Evolutionary conservation across 331 rosid genomes (phyloP).

Genomic region (Stylosanthes scabra): DNA sequence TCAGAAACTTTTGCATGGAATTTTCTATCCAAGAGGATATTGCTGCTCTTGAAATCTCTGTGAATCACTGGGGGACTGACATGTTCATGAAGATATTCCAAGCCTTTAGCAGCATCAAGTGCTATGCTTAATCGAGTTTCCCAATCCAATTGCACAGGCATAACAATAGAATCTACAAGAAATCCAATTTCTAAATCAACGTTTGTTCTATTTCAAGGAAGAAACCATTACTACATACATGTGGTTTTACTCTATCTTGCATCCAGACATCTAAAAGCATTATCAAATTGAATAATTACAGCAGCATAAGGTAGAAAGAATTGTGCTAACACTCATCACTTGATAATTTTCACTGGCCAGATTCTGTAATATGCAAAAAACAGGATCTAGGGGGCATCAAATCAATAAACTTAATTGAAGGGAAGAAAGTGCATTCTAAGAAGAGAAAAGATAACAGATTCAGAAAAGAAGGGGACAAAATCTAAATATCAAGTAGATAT

Average conservation of each 20-base stretch:
- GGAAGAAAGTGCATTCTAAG: too few species aligned
- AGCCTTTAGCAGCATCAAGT: slow-evolving; percentile 93
- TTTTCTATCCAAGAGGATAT: slow-evolving; percentile 80
- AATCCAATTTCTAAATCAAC: not conserved
- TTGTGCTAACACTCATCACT: not conserved
- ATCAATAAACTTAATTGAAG: too few species aligned
- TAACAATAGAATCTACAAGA: slow-evolving; percentile 60
- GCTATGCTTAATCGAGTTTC: slow-evolving; percentile 85
- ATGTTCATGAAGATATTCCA: slow-evolving; percentile 96
- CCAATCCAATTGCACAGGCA: slow-evolving; percentile 73
- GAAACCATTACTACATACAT: too few species aligned
- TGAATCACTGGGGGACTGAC: slow-evolving; percentile 92
- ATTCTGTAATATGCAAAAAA: not conserved
- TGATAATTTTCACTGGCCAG: slow-evolving; percentile 1
- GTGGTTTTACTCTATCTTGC: too few species aligned
- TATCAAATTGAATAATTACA: not conserved
- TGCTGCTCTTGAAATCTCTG: slow-evolving; percentile 97
- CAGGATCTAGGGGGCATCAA: too few species aligned
- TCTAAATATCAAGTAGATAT: too few species aligned
- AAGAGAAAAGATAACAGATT: too few species aligned
- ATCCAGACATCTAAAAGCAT: not conserved
- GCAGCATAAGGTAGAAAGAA: not conserved
- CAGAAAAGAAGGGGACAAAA: too few species aligned
- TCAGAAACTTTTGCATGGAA: slow-evolving; percentile 95
- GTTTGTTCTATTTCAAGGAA: too few species aligned